Percentiles rank a stretch among this genome's conserved stretches.
These are phyloP conservation scores for Talaromyces verruculosus DNA, from an alignment of 2,329 filamentous ascomycete genomes.

Conservation along the genomic window DNA sequence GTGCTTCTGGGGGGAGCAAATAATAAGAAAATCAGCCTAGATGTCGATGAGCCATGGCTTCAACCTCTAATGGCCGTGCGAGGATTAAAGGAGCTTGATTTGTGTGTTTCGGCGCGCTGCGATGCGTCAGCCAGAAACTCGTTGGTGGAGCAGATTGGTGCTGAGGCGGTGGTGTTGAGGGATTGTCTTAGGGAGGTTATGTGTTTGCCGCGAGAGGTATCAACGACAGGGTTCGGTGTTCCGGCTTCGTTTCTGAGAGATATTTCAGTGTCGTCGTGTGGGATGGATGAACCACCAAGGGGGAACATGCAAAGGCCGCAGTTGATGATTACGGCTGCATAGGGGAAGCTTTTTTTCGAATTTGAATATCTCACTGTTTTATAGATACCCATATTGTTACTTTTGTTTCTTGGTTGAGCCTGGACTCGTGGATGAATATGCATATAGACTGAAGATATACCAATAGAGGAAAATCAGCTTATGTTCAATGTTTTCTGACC, in stretches of 20 bases:
- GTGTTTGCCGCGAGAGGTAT: conserved; percentile 25
- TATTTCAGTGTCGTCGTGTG: background rate
- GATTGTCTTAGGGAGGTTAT: conserved; percentile 30
- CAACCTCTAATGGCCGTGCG: conserved; percentile 32
- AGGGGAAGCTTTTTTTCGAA: background rate
- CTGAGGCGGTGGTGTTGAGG: conserved; percentile 31
- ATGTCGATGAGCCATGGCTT: conserved; percentile 32
- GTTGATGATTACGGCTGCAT: conserved; percentile 35
- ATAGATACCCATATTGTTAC: conserved; percentile 17
- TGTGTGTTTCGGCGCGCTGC: conserved; percentile 37
- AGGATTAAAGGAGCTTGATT: conserved; percentile 33
- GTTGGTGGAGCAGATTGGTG: conserved; percentile 30
- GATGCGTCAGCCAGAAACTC: conserved; percentile 31
- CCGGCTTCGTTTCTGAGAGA: background rate
- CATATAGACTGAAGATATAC: background rate
- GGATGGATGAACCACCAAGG: background rate
- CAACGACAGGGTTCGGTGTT: background rate
- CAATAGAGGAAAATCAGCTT: background rate
- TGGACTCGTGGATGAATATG: background rate
- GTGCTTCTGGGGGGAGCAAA: conserved; percentile 26
- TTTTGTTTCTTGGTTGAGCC: background rate
- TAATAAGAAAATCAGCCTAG: conserved; percentile 28
- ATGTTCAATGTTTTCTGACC: background rate
- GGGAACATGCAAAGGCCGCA: conserved; percentile 19
- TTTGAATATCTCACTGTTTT: background rate